Conservation (phyloP, 2,329 filamentous ascomycete species). For the Hypoxylon rubiginosum region DNA sequence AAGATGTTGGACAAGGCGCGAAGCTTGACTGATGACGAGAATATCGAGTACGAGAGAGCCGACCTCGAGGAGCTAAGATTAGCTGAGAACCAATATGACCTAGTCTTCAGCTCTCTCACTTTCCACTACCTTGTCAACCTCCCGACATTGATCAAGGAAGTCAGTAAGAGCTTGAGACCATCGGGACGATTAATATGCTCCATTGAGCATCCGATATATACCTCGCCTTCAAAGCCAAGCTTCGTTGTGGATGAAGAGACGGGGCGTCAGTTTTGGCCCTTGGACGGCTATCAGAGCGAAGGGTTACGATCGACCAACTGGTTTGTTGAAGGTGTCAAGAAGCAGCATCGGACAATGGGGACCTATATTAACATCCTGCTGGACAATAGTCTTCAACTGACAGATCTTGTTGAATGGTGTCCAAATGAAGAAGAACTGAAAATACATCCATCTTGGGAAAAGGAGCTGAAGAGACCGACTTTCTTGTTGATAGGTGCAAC, state of each 20-base stretch:
- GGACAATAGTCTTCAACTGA: slow-evolving; percentile 54
- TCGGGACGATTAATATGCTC: slow-evolving; percentile 59
- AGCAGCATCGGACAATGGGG: slow-evolving; percentile 62
- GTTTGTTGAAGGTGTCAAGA: slow-evolving; percentile 59
- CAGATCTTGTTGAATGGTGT: slow-evolving; percentile 57
- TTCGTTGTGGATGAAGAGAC: slow-evolving; percentile 50
- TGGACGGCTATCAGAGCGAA: slow-evolving; percentile 59
- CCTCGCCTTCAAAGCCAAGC: slow-evolving; percentile 55
- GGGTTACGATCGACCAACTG: slow-evolving; percentile 58
- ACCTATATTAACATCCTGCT: slow-evolving; percentile 57
- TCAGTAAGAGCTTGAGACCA: slow-evolving; percentile 52
- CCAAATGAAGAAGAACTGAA: slow-evolving; percentile 40
- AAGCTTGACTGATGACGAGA: slow-evolving; percentile 46
- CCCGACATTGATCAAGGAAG: slow-evolving; percentile 49
- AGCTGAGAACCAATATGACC: slow-evolving; percentile 49
- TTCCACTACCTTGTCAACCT: slow-evolving; percentile 58
- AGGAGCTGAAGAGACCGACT: slow-evolving; percentile 41
- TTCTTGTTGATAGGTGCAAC: slow-evolving; percentile 43
- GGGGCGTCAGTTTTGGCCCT: slow-evolving; percentile 56
- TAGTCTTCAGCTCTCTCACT: slow-evolving; percentile 58
- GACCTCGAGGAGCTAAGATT: slow-evolving; percentile 54
- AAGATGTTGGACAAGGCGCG: slow-evolving; percentile 59
- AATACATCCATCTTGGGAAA: slow-evolving; percentile 31
- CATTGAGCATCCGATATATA: slow-evolving; percentile 62
- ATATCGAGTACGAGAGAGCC: slow-evolving; percentile 52